Evolutionary conservation across 169 alveolate species (phyloP), one percentile per base, ranked within the genome.

Genomic region (Cardiosporidium cionae): DNA sequence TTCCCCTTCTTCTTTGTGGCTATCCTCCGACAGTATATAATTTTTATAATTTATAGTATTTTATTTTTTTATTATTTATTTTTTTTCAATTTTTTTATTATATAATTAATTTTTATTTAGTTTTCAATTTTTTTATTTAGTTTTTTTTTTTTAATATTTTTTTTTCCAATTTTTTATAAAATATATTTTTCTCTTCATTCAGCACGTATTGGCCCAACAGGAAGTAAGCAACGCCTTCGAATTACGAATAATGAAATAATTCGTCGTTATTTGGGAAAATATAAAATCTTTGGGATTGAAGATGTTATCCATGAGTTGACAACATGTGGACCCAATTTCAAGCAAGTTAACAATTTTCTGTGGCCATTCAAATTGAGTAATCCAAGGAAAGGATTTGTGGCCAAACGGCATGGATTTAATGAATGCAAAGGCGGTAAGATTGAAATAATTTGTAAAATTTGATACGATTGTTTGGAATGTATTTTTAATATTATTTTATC

Each of bases 311-410:
- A 97, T 85, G 99, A 98, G 86, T 91, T 98, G 72, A 86, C 90
- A 88, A 95, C 98, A 37, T 93, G 96, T 80, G 99, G 99, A 53
- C 98, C 99, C 52, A 93, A 92, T 87, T 98, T 98, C 95, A 97
- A 96, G 94, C 97, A 96, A 89, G 99, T 95, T 73, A 94, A 94
- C 91, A 92, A 92, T 87, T 94, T 96, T 93, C 86, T 98, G 70
- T 97, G 99, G 99, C 97, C 99, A 37, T 97, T 96, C 96, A 96
- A 97, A 84, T 93, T 97, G 72, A 87, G 86, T 89, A 89, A 98
- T 63, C 99, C 99, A 37, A 92, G 91, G 81, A 97, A 96, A 76
- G 99, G 99, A 52, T 96, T 94, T 93, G 94, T 85, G 70, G 91
- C 94, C 84, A 97, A 98, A 93, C 92, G 98, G 76, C 97, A 94